Evolutionary conservation across 805 yeast genomes (phyloP).

Genomic region (Saccharomycopsis javanensis): DNA sequence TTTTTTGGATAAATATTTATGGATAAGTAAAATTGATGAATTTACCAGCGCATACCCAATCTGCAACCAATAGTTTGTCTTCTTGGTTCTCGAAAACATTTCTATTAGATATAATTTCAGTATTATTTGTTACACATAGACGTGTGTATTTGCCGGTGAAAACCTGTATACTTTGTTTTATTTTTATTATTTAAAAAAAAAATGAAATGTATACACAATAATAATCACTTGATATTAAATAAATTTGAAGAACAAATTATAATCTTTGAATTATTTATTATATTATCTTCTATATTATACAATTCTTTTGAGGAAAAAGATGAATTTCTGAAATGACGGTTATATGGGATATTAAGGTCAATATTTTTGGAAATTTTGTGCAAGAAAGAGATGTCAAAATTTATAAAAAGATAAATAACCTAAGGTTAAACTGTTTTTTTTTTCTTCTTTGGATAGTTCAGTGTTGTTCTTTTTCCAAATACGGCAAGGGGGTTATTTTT

Average conservation of each 20-base stretch:
- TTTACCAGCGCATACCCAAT: neutral
- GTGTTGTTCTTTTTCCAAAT: constrained; percentile 1
- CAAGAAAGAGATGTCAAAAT: neutral
- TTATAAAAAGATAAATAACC: neutral
- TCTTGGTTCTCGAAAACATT: neutral
- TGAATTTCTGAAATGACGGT: no score
- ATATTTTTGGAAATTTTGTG: neutral
- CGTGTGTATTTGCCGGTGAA: no score
- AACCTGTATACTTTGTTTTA: no score
- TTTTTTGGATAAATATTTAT: neutral
- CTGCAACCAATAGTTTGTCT: neutral
- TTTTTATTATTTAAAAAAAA: no score
- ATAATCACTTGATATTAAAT: no score
- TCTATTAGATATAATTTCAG: neutral
- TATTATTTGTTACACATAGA: no score
- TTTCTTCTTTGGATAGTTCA: neutral
- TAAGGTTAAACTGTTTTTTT: neutral
- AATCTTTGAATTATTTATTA: no score
- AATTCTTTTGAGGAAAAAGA: no score
- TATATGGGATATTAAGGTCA: no score
- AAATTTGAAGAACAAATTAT: no score
- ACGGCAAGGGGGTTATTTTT: neutral
- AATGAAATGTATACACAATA: no score
- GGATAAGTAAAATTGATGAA: neutral
- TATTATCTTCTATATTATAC: no score